A percentile compares a stretch with the other conserved stretches of the same genome.
These are phyloP conservation scores for Tolypocladium inflatum DNA, from an alignment of 2,329 filamentous ascomycete genomes.

Conservation along the genomic window DNA sequence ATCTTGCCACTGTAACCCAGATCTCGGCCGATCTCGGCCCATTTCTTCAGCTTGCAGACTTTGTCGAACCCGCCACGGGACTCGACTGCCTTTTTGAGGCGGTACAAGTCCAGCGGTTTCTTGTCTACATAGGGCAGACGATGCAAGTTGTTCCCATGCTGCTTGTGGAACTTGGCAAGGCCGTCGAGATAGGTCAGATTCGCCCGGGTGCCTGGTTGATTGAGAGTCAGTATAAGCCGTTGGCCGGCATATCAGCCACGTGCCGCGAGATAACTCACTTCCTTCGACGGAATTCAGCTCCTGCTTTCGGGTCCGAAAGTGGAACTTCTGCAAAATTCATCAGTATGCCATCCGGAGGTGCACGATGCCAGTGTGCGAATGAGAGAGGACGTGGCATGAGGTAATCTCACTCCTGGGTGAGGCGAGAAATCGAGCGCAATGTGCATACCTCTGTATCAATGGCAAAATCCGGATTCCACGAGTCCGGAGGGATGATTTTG, in stretches of 20 bases:
- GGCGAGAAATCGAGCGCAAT: slow-evolving; percentile 7
- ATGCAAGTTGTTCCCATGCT: slow-evolving; percentile 88
- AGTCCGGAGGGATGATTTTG: slow-evolving; percentile 89
- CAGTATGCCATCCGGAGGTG: not conserved
- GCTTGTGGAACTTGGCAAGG: slow-evolving; percentile 91
- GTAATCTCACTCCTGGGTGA: not conserved
- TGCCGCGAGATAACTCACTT: slow-evolving; percentile 48
- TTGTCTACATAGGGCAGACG: slow-evolving; percentile 96
- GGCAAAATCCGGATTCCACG: slow-evolving; percentile 90
- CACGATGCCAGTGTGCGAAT: not conserved
- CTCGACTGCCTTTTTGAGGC: slow-evolving; percentile 93
- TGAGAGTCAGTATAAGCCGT: not conserved
- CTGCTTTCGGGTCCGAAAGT: slow-evolving; percentile 92
- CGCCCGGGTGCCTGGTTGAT: slow-evolving; percentile 66
- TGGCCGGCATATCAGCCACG: not conserved
- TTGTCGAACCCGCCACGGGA: slow-evolving; percentile 89
- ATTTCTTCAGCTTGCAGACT: slow-evolving; percentile 97
- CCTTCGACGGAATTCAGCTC: slow-evolving; percentile 97
- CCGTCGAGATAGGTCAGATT: slow-evolving; percentile 96
- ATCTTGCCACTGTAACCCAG: slow-evolving; percentile 98
- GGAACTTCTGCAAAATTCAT: slow-evolving; percentile 60
- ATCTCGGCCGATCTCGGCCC: slow-evolving; percentile 96
- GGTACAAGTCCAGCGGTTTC: slow-evolving; percentile 89
- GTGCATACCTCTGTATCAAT: slow-evolving; percentile 81
- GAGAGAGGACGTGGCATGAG: not conserved